These are phyloP conservation scores for Geranomyces michiganensis DNA, from an alignment of 192 early-diverging fungal species.

Conservation along the genomic window DNA sequence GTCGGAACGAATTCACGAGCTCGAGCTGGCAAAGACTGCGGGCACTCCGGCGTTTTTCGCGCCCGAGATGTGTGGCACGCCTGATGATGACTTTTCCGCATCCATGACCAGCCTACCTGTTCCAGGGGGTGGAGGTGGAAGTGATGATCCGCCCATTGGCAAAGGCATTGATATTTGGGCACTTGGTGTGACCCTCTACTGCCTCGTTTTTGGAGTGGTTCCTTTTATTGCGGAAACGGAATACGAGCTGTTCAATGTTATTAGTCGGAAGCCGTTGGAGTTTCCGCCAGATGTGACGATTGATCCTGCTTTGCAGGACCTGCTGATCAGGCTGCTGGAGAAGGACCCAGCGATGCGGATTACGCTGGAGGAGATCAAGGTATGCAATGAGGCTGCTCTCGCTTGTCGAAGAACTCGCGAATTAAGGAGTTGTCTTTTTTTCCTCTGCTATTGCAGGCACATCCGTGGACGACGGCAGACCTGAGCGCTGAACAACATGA, in stretches of 20 bases:
- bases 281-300: slow-evolving; percentile 58
- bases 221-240: slow-evolving; percentile 94
- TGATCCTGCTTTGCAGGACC: slow-evolving; percentile 66
- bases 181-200: slow-evolving; percentile 94
- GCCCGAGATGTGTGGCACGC: slow-evolving; percentile 88
- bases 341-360: slow-evolving; percentile 87
- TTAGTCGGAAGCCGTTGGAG: slow-evolving; percentile 64
- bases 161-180: slow-evolving; percentile 98
- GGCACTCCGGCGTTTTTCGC: slow-evolving; percentile 98
- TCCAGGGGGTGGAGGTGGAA: neutral
- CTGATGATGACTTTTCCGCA: slow-evolving; percentile 42
- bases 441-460: slow-evolving; percentile 47
- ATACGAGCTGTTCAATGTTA: slow-evolving; percentile 94
- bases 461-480: slow-evolving; percentile 86
- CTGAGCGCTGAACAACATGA: slow-evolving; percentile 57
- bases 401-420: neutral
- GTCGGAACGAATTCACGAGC: slow-evolving; percentile 53
- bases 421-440: slow-evolving; percentile 19
- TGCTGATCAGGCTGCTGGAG: slow-evolving; percentile 75
- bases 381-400: slow-evolving; percentile 15
- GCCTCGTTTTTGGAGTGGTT: slow-evolving; percentile 86
- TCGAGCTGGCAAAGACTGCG: slow-evolving; percentile 91
- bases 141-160: slow-evolving; percentile 36
- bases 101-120: neutral
- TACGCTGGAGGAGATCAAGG: slow-evolving; percentile 86